A percentile compares a stretch with the other conserved stretches of the same genome.
Conservation (phyloP, 805 yeast genomes). For the Saccharomycopsis sp. region DNA sequence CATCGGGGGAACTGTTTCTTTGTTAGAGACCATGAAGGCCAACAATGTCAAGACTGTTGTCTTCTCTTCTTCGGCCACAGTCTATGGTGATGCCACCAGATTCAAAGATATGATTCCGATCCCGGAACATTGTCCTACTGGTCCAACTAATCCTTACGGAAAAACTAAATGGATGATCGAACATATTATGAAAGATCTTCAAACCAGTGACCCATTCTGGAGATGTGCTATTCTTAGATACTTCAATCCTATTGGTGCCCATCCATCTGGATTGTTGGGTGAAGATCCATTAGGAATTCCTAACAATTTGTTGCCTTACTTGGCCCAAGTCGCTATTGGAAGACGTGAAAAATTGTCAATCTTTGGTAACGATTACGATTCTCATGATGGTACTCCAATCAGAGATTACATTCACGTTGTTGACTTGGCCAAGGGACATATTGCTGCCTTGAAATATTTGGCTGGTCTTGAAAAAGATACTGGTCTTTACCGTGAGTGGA, state of each 20-base stretch:
- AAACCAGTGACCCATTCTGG: constrained; percentile 40
- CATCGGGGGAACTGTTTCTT: constrained; percentile 54
- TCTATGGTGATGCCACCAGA: constrained; percentile 74
- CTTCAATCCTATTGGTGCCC: constrained; percentile 84
- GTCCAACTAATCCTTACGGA: constrained; percentile 75
- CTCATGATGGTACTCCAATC: constrained; percentile 75
- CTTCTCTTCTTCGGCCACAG: constrained; percentile 76
- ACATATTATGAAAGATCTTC: constrained; percentile 49
- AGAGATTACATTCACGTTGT: constrained; percentile 78
- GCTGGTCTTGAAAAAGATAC: constrained; percentile 25
- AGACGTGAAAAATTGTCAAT: constrained; percentile 59
- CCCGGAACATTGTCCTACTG: constrained; percentile 70
- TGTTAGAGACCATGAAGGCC: constrained; percentile 47
- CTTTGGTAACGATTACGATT: constrained; percentile 65
- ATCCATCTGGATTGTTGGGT: constrained; percentile 72
- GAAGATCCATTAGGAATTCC: constrained; percentile 79
- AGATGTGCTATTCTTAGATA: constrained; percentile 61
- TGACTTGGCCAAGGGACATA: constrained; percentile 72
- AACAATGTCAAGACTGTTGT: constrained; percentile 48
- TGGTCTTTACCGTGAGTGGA: constrained; percentile 71
- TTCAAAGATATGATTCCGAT: constrained; percentile 70
- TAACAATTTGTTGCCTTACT: constrained; percentile 65
- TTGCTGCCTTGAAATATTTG: constrained; percentile 61
- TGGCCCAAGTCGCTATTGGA: constrained; percentile 74
- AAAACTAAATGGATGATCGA: constrained; percentile 64